Evolutionary conservation across 1,284 basidiomycete genomes (phyloP), one percentile per base, ranked within the genome.

Genomic region (Moesziomyces globuligerus): DNA sequence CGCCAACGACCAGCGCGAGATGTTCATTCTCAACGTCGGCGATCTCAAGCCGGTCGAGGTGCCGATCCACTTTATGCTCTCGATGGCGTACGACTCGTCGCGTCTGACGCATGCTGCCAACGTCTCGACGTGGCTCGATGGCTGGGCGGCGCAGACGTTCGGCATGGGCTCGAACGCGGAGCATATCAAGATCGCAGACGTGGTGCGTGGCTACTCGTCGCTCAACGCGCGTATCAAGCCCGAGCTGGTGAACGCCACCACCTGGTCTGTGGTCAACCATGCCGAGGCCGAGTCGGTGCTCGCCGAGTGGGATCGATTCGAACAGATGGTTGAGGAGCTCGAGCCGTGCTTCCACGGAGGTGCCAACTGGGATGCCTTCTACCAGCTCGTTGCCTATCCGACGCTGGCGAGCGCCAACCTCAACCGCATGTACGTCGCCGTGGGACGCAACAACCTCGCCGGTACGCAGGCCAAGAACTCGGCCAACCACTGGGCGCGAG

Each of bases 21-120:
- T 82, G 13, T 84, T 82, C 77, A 82, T 84, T 29, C 66, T 84
- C 49, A 84, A 84, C 54, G 83, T 84, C 32, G 89, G 89, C 20
- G 90, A 91, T 72, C 81, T 91, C 36, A 91, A 91, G 78, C 88
- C 89, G 0, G 89, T 88, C 72, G 90, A 91, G 73, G 68, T 72
- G 7, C 87, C 89, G 41, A 88, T 85, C 21, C 89, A 90, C 67
- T 90, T 89, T 79, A 90, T 89, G 85, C 83, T 90, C 66, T 84
- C 83, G 18, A 86, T 87, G 45, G 89, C 86, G 1, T 91, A 87
- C 85, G 86, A 90, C 72, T 81, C 87, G 0, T 83, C 86, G 0
- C 15, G 21, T 17, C 48, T 51, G 21, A 28, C 5, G 4, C 53
- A 56, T 28, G 28, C 53, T 3, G 23, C 37, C 45, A 52, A 62